Conservation (phyloP, 106 monocot genomes). For the Dendrobium nobile region DNA sequence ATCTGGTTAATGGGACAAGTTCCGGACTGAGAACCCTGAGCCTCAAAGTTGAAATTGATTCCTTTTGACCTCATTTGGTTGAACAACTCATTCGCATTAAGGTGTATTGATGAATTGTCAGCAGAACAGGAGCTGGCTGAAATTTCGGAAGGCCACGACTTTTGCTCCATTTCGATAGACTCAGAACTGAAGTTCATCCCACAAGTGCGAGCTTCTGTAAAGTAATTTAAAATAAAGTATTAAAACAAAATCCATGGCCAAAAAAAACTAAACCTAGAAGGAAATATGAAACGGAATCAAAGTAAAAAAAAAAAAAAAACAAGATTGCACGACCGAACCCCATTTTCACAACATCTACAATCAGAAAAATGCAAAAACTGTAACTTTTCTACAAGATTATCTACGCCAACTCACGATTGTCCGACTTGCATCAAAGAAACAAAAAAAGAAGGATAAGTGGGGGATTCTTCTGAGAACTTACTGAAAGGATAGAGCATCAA, state of each 20-base stretch:
- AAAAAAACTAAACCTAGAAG: too few species aligned
- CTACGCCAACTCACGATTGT: neutral
- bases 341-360: too few species aligned
- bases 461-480: neutral
- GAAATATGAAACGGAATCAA: too few species aligned
- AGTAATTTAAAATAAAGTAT: neutral
- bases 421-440: neutral
- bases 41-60: neutral
- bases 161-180: neutral
- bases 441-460: neutral
- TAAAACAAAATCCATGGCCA: neutral
- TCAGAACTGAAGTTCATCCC: constrained; percentile 1
- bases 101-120: neutral
- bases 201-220: neutral
- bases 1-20: neutral
- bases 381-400: neutral
- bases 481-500: neutral
- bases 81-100: neutral
- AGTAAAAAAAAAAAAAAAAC: too few species aligned
- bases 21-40: neutral
- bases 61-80: neutral
- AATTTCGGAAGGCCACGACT: neutral
- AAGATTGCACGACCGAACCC: too few species aligned
- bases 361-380: neutral
- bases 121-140: neutral